A percentile compares a stretch with the other conserved stretches of the same genome.
These are phyloP conservation scores for Termitomyces sp. DNA, from an alignment of 1,284 basidiomycete species.

Conservation along the genomic window DNA sequence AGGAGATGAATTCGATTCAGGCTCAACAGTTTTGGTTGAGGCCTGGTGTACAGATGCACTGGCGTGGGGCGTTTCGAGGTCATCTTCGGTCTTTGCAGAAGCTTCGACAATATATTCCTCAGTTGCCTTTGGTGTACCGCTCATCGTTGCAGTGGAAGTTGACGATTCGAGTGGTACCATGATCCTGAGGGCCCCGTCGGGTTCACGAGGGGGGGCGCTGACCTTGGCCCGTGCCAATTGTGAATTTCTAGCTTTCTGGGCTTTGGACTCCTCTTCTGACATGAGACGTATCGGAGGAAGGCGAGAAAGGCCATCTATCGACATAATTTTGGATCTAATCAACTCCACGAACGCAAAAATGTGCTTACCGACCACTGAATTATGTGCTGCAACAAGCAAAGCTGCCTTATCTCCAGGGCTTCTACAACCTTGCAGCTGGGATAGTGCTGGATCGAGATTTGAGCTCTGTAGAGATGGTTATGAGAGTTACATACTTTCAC, in stretches of 20 bases:
- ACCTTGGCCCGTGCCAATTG: slow-evolving; percentile 16
- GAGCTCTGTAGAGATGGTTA: background rate
- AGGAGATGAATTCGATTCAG: background rate
- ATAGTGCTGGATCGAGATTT: slow-evolving; percentile 47
- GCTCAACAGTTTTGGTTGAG: slow-evolving; percentile 13
- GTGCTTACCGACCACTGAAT: slow-evolving; percentile 69
- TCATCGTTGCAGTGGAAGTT: background rate
- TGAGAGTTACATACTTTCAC: slow-evolving; percentile 53
- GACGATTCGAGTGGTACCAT: slow-evolving; percentile 12
- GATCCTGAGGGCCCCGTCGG: slow-evolving; percentile 15
- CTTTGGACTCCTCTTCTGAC: slow-evolving; percentile 46
- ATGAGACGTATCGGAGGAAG: slow-evolving; percentile 63
- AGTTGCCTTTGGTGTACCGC: background rate
- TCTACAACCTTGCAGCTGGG: slow-evolving; percentile 59
- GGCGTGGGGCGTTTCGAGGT: slow-evolving; percentile 5
- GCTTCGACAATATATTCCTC: background rate
- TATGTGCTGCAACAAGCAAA: slow-evolving; percentile 78
- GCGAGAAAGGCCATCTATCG: slow-evolving; percentile 60
- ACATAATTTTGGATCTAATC: background rate
- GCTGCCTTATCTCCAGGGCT: slow-evolving; percentile 78
- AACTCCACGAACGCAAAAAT: background rate
- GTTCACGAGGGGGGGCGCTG: slow-evolving; percentile 15
- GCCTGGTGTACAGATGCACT: background rate
- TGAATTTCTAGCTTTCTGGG: slow-evolving; percentile 25
- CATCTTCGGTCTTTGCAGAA: background rate